phyloP scores from a whole-genome alignment of 2,329 filamentous ascomycete species.

The Fusarium globosum region DNA sequence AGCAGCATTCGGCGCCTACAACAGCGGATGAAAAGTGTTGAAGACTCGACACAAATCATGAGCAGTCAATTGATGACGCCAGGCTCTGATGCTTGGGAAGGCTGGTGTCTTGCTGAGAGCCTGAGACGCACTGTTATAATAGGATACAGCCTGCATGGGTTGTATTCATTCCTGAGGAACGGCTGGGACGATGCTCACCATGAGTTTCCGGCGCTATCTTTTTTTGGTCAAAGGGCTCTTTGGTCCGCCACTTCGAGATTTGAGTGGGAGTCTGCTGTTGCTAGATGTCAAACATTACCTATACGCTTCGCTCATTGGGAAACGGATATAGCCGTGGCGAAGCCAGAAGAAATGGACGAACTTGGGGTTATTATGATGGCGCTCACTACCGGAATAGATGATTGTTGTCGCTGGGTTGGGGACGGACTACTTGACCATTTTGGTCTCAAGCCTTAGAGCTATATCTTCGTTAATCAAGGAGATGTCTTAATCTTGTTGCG shows the following conservation, averaged over 20 bases:
- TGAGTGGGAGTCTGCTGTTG: not conserved
- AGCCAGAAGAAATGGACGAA: not conserved
- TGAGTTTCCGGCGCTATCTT: not conserved
- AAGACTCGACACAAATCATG: not conserved
- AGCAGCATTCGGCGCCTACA: not conserved
- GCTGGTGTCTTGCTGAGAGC: not conserved
- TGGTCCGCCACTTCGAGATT: not conserved
- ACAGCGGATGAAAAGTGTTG: not conserved
- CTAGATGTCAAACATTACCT: not conserved
- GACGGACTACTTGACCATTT: accelerated
- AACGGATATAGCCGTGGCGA: not conserved
- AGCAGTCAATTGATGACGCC: not conserved
- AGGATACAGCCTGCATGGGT: not conserved
- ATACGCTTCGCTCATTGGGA: not conserved
- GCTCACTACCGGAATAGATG: not conserved
- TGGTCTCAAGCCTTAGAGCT: not conserved
- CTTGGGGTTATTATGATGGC: not conserved
- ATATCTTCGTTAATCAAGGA: not conserved
- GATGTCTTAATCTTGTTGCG: too few relatives aligned
- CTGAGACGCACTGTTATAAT: not conserved
- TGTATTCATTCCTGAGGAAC: not conserved
- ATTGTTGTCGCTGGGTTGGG: not conserved
- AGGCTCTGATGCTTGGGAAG: not conserved
- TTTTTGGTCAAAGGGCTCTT: not conserved
- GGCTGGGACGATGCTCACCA: not conserved